phyloP scores from a whole-genome alignment of 306 rosid genomes.

The Astragalus glycyphyllos region DNA sequence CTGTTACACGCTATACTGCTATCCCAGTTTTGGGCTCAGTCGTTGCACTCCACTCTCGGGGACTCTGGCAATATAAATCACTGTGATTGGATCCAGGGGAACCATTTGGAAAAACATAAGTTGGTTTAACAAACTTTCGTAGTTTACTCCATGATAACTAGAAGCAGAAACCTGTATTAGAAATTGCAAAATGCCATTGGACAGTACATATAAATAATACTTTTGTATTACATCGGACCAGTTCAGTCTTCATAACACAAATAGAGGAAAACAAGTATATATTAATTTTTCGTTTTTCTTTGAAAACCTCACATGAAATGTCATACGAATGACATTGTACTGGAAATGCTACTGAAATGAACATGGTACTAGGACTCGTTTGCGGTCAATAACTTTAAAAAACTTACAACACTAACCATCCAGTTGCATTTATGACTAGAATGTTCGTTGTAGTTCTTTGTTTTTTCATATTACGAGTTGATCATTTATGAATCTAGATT shows the following conservation, averaged over 20 bases:
- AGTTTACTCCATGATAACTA: neutral
- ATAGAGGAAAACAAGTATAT: neutral
- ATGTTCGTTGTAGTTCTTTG: neutral
- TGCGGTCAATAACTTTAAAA: neutral
- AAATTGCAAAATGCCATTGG: neutral
- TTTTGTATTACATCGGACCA: neutral
- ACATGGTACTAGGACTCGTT: neutral
- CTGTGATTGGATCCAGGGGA: neutral
- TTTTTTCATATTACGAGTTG: neutral
- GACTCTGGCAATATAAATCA: neutral
- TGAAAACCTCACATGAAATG: neutral
- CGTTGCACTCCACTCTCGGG: too few species aligned
- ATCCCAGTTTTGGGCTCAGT: too few species aligned
- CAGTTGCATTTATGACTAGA: conserved; percentile 1
- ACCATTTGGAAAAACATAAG: neutral
- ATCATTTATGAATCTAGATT: conserved; percentile 6
- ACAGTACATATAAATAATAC: neutral
- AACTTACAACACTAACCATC: neutral
- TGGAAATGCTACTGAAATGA: conserved; percentile 5
- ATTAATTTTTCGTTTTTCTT: neutral
- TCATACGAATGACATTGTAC: neutral
- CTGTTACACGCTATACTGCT: too few species aligned
- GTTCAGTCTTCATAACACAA: neutral
- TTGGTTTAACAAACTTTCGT: neutral
- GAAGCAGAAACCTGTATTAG: neutral